Evolutionary conservation across 441 rosid species (phyloP).

Genomic region (Breynia disticha): DNA sequence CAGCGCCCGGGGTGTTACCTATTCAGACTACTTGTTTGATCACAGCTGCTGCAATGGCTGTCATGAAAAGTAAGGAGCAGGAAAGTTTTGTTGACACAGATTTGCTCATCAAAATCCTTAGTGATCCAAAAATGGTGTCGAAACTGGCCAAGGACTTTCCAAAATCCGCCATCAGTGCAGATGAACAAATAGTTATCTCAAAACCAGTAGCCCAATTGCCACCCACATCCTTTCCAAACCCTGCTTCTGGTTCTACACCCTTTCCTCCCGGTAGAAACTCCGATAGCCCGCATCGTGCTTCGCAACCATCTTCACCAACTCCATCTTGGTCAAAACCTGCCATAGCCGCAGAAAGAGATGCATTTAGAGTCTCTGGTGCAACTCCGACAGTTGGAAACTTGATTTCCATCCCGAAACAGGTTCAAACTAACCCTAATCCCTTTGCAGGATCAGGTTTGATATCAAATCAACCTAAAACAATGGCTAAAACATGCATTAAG

Average conservation of each 20-base stretch:
- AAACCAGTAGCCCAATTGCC: background rate
- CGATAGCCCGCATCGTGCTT: no score
- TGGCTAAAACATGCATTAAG: slow-evolving; percentile 18
- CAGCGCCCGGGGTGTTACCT: slow-evolving; percentile 11
- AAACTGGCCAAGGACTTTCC: slow-evolving; percentile 20
- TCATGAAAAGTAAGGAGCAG: slow-evolving; percentile 29
- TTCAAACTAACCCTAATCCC: slow-evolving; percentile 7
- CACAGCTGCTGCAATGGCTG: slow-evolving; percentile 28
- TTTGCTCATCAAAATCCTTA: slow-evolving; percentile 47
- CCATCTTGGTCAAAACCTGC: no score
- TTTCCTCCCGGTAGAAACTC: background rate
- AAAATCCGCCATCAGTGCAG: background rate
- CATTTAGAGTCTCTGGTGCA: no score
- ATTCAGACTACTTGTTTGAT: slow-evolving; percentile 22
- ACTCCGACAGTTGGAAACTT: slow-evolving; percentile 8
- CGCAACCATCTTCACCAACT: background rate
- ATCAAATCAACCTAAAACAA: slow-evolving; percentile 7
- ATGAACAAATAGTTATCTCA: slow-evolving; percentile 6
- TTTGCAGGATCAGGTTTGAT: background rate
- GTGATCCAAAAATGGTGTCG: slow-evolving; percentile 40
- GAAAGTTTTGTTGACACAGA: slow-evolving; percentile 42
- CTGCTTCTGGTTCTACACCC: background rate
- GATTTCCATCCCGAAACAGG: slow-evolving; percentile 6
- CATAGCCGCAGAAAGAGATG: no score
- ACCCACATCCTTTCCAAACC: background rate